These are phyloP conservation scores for Erigeron canadensis DNA, from an alignment of 129 eudicot genomes.

Conservation along the genomic window DNA sequence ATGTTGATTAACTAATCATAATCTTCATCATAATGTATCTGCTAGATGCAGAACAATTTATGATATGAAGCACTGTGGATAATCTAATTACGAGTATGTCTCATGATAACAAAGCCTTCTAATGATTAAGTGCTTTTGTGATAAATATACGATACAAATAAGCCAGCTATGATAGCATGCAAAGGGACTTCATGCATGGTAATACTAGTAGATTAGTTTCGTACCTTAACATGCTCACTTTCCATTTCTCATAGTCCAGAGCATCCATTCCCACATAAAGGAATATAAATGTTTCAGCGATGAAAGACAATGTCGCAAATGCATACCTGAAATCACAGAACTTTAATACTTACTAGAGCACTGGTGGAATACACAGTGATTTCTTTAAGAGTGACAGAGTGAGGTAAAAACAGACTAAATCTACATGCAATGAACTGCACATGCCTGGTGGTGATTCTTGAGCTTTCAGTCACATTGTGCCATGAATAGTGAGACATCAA, in stretches of 20 bases:
- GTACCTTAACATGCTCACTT: conserved; percentile 62
- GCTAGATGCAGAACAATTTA: no score
- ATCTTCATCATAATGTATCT: no score
- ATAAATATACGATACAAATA: no score
- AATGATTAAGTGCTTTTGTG: no score
- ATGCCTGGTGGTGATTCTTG: conserved; percentile 81
- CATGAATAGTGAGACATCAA: conserved; percentile 83
- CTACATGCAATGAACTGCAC: conserved; percentile 17
- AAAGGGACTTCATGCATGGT: background rate
- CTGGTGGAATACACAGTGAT: no score
- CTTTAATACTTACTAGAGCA: background rate
- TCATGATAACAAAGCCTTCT: no score
- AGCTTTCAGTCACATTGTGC: conserved; percentile 49
- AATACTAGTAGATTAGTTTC: background rate
- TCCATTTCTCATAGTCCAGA: conserved; percentile 85
- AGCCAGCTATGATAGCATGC: no score
- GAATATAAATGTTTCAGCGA: conserved; percentile 94
- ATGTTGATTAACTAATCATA: background rate
- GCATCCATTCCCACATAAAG: conserved; percentile 46
- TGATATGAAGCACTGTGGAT: no score
- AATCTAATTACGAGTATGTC: no score
- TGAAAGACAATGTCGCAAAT: conserved; percentile 84
- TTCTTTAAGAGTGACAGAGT: background rate
- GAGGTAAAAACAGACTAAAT: background rate
- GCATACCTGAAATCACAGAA: conserved; percentile 58